Conservation (phyloP, 2,329 filamentous ascomycete genomes). For the Xylaria sp. region DNA sequence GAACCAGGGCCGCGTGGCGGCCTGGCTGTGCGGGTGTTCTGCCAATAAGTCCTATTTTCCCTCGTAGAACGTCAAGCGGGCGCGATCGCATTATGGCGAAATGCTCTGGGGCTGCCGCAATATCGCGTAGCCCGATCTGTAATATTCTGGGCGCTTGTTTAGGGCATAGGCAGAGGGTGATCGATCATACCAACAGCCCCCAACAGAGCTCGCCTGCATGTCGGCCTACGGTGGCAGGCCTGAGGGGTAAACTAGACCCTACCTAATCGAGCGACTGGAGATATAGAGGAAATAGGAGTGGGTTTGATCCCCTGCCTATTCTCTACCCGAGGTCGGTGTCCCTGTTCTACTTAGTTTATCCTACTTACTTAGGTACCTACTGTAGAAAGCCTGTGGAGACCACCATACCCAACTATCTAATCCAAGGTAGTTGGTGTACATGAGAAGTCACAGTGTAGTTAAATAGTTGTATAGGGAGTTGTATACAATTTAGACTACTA, state of each 20-base stretch:
- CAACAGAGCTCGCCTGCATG: constrained; percentile 47
- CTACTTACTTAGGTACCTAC: neutral
- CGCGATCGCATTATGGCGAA: neutral
- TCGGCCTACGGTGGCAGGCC: neutral
- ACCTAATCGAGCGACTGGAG: neutral
- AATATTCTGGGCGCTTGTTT: neutral
- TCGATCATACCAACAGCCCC: neutral
- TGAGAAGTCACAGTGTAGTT: no score
- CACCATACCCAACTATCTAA: no score
- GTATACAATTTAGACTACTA: no score
- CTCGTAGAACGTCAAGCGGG: neutral
- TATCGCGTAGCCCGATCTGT: neutral
- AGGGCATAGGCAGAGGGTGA: neutral
- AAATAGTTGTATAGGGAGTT: no score
- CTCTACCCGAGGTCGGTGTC: neutral
- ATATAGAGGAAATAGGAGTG: neutral
- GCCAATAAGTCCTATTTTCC: neutral
- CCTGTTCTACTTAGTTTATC: neutral
- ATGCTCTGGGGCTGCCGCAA: neutral
- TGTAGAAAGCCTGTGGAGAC: no score
- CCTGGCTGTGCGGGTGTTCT: neutral
- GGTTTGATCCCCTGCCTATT: neutral
- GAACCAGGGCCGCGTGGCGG: neutral
- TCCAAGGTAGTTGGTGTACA: no score
- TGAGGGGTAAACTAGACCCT: neutral